Conservation (phyloP, 2,329 filamentous ascomycete genomes). For the Diplodia sapinea region DNA sequence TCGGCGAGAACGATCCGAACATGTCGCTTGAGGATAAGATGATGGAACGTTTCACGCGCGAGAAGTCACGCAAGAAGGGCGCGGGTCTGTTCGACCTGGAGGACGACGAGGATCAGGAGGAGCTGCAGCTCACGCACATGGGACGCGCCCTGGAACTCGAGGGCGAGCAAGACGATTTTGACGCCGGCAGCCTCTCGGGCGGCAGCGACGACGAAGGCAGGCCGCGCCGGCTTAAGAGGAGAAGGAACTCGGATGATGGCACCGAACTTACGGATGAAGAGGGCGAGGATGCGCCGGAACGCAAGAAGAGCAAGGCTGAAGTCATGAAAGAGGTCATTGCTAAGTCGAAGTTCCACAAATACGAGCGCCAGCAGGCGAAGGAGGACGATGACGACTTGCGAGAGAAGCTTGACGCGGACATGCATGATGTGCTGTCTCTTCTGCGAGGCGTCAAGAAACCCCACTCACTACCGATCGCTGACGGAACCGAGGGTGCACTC, state of each 20-base stretch:
- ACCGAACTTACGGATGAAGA: constrained; percentile 52
- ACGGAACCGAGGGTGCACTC: constrained; percentile 41
- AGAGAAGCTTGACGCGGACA: constrained; percentile 81
- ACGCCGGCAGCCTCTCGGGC: constrained; percentile 72
- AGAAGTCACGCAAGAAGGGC: constrained; percentile 81
- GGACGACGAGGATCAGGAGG: constrained; percentile 73
- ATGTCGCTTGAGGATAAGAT: constrained; percentile 95
- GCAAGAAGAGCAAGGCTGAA: constrained; percentile 94
- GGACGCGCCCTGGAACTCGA: constrained; percentile 75
- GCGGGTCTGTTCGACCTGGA: constrained; percentile 88
- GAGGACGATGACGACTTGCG: constrained; percentile 91
- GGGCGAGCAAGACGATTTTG: constrained; percentile 72
- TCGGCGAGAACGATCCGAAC: constrained; percentile 92
- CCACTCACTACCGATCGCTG: constrained; percentile 49
- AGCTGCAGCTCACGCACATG: constrained; percentile 77
- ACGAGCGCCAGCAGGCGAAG: constrained; percentile 88
- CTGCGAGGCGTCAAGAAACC: constrained; percentile 64
- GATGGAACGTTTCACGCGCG: constrained; percentile 85
- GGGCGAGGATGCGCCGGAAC: constrained; percentile 68
- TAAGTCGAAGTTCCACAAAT: constrained; percentile 95
- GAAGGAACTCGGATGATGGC: constrained; percentile 55
- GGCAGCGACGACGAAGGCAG: constrained; percentile 50
- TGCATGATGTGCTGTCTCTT: constrained; percentile 76
- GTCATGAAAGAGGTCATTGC: constrained; percentile 98
- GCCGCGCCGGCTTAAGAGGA: constrained; percentile 50